phyloP scores from a whole-genome alignment of 805 yeast genomes.

The Vanderwaltozyma tropicalis region DNA sequence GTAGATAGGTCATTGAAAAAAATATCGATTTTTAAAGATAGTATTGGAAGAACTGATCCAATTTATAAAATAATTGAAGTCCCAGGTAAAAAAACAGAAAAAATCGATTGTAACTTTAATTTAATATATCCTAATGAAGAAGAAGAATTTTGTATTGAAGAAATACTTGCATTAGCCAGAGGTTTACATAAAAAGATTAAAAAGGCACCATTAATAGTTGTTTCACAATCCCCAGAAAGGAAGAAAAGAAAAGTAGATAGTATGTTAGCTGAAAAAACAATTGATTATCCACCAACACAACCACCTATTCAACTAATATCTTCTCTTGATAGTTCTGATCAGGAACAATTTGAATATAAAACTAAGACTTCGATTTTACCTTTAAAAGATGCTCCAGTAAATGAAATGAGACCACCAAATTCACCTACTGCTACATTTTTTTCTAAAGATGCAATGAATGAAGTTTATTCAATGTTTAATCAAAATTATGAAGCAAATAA shows the following conservation, averaged over 20 bases:
- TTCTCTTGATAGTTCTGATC: constrained; percentile 1
- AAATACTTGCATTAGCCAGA: constrained; percentile 47
- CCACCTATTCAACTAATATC: not conserved
- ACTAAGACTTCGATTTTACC: constrained; percentile 36
- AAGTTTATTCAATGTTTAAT: constrained; percentile 67
- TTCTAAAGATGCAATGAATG: constrained; percentile 66
- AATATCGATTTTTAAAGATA: constrained; percentile 34
- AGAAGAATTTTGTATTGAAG: constrained; percentile 54
- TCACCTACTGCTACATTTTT: constrained; percentile 76
- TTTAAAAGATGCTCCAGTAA: constrained; percentile 29
- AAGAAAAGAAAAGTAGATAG: not conserved
- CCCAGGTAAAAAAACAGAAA: constrained; percentile 53
- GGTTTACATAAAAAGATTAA: constrained; percentile 14
- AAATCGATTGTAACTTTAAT: constrained; percentile 48
- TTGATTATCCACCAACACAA: constrained; percentile 1
- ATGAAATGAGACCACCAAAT: constrained; percentile 24
- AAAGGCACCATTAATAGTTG: no score
- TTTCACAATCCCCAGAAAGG: not conserved
- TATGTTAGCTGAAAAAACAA: not conserved
- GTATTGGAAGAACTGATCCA: constrained; percentile 26
- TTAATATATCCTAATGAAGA: constrained; percentile 37
- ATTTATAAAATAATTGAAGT: constrained; percentile 41
- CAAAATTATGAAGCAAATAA: constrained; percentile 24
- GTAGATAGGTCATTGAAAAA: constrained; percentile 7
- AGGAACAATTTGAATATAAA: not conserved